Conservation (phyloP, 176 grass and related monocot genomes). For the Rhynchospora breviuscula region DNA sequence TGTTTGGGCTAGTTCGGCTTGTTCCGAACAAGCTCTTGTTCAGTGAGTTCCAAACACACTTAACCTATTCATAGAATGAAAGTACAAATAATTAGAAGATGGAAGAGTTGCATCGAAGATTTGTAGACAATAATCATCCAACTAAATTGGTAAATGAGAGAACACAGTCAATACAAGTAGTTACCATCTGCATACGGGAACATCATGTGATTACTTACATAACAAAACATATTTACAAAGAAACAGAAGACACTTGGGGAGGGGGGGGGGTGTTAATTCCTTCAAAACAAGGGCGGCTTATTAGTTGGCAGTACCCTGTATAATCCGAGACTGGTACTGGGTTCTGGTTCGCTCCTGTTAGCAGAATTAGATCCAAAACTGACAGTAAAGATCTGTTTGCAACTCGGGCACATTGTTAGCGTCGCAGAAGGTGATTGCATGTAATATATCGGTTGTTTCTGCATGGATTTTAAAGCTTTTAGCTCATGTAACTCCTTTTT, state of each 20-base stretch:
- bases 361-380: neutral
- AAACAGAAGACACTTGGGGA: neutral
- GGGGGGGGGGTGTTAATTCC: neutral
- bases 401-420: constrained; percentile 56
- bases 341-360: neutral
- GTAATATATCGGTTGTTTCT: constrained; percentile 32
- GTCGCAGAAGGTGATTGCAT: constrained; percentile 37
- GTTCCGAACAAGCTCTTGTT: too few relatives aligned
- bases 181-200: neutral
- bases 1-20: too few relatives aligned
- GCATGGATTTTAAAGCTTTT: constrained; percentile 26
- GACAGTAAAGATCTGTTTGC: constrained; percentile 30
- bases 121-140: neutral
- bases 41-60: too few relatives aligned
- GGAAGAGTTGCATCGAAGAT: neutral
- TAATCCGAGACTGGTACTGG: neutral
- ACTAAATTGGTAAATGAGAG: neutral
- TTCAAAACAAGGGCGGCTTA: neutral
- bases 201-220: neutral
- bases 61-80: neutral
- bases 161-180: neutral
- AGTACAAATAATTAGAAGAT: neutral
- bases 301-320: neutral
- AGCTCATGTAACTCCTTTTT: constrained; percentile 67
- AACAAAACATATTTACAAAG: neutral